These are phyloP conservation scores for Aureobasidium musti DNA, from an alignment of 2,329 filamentous ascomycete species.

Conservation along the genomic window DNA sequence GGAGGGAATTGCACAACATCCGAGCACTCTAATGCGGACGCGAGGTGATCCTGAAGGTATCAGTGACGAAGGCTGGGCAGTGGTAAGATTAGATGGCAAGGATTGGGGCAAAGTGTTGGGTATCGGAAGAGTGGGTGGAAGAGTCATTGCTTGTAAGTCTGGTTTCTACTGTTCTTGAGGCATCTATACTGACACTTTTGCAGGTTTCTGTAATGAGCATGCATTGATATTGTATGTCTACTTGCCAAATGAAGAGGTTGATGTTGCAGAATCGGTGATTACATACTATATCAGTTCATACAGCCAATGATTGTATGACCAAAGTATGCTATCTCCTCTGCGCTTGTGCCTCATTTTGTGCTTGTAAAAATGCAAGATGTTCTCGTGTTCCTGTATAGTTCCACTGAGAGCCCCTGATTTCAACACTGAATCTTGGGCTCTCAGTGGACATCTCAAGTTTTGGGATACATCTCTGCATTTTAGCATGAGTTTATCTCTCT, in stretches of 20 bases:
- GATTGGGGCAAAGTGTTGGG: slow-evolving; percentile 96
- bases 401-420: neutral
- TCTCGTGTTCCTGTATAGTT: neutral
- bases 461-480: neutral
- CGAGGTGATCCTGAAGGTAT: slow-evolving; percentile 59
- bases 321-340: neutral
- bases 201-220: slow-evolving; percentile 73
- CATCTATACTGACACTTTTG: slow-evolving; percentile 32
- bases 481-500: too few relatives aligned
- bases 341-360: neutral
- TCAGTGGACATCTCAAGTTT: neutral
- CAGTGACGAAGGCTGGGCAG: slow-evolving; percentile 82
- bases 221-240: slow-evolving; percentile 84
- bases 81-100: slow-evolving; percentile 84
- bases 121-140: slow-evolving; percentile 82
- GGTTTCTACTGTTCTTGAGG: neutral
- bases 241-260: slow-evolving; percentile 69
- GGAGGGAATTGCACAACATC: slow-evolving; percentile 71
- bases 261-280: slow-evolving; percentile 70
- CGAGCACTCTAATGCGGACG: slow-evolving; percentile 73
- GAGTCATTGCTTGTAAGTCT: slow-evolving; percentile 81
- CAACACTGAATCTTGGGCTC: neutral
- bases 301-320: slow-evolving; percentile 42
- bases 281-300: slow-evolving; percentile 67
- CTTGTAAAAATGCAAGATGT: neutral